These are phyloP conservation scores for Arthrobotrys sinensis DNA, from an alignment of 2,329 filamentous ascomycete genomes.

Conservation along the genomic window DNA sequence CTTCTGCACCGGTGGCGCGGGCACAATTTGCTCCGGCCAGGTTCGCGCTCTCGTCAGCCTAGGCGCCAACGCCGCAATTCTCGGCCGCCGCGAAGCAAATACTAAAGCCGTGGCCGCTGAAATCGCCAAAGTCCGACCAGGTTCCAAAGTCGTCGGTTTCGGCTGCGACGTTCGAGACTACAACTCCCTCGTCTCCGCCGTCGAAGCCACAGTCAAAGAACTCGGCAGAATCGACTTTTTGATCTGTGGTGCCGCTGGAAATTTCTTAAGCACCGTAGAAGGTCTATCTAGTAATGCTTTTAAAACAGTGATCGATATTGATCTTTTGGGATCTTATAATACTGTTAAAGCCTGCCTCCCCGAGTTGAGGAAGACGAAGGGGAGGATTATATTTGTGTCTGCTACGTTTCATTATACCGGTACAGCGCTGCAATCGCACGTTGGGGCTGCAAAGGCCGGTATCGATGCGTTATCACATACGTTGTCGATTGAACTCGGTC, in stretches of 20 bases:
- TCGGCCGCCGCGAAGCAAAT: conserved; percentile 90
- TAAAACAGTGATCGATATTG: conserved; percentile 96
- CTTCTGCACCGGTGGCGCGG: conserved; percentile 92
- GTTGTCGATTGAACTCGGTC: conserved; percentile 90
- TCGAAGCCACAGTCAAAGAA: conserved; percentile 83
- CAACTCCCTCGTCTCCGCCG: conserved; percentile 79
- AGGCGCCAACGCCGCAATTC: conserved; percentile 92
- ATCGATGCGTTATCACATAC: conserved; percentile 87
- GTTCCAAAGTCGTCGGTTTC: conserved; percentile 88
- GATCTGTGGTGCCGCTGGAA: conserved; percentile 94
- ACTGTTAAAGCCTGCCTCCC: conserved; percentile 92
- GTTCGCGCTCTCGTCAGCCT: conserved; percentile 91
- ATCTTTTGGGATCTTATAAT: conserved; percentile 93
- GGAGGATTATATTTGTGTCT: conserved; percentile 89
- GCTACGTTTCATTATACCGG: conserved; percentile 93
- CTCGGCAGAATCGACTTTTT: conserved; percentile 92
- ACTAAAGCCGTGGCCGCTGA: conserved; percentile 85
- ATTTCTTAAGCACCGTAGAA: conserved; percentile 89
- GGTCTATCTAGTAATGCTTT: conserved; percentile 90
- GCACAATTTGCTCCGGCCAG: conserved; percentile 93
- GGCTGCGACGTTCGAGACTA: conserved; percentile 84
- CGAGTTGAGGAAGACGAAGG: conserved; percentile 79
- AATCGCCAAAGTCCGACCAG: conserved; percentile 82
- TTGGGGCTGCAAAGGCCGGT: conserved; percentile 90
- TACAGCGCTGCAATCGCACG: conserved; percentile 87